Evolutionary conservation across 192 early-diverging fungal genomes (phyloP).

Genomic region (Entophlyctis helioformis): DNA sequence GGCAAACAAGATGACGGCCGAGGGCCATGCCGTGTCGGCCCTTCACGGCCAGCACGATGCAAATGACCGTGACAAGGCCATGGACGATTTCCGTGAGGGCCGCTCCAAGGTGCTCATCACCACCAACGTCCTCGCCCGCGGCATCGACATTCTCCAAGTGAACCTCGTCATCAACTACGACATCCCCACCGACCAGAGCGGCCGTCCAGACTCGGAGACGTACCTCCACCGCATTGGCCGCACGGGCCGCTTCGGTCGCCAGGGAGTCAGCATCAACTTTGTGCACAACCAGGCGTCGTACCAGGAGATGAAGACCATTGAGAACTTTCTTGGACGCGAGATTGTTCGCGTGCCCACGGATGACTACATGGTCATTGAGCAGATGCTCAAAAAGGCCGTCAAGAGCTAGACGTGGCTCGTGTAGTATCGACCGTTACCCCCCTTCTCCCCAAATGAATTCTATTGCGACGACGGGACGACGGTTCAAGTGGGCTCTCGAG

Average conservation of each 20-base stretch:
- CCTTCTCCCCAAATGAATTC: too few relatives aligned
- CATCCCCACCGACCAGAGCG: conserved; percentile 60
- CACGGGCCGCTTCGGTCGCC: conserved; percentile 93
- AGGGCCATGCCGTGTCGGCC: conserved; percentile 73
- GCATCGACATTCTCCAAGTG: conserved; percentile 94
- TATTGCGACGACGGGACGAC: too few relatives aligned
- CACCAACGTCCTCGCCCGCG: conserved; percentile 93
- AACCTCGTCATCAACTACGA: conserved; percentile 96
- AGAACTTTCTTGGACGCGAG: conserved; percentile 63
- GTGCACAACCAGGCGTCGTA: conserved; percentile 65
- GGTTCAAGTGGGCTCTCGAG: too few relatives aligned
- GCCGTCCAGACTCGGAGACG: conserved; percentile 75
- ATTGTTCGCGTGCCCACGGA: conserved; percentile 77
- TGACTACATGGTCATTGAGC: conserved; percentile 70
- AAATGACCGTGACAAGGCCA: conserved; percentile 72
- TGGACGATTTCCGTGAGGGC: conserved; percentile 86
- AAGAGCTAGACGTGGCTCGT: too few relatives aligned
- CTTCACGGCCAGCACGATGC: conserved; percentile 76
- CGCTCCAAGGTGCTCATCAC: conserved; percentile 87
- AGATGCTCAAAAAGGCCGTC: conserved; percentile 68
- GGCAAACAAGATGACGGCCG: conserved; percentile 54
- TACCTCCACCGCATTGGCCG: conserved; percentile 97
- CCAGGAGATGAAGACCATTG: conserved; percentile 72
- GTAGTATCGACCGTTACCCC: too few relatives aligned
- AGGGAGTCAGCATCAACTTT: conserved; percentile 91